Conservation (phyloP, 2,329 filamentous ascomycete species). For the Domatiomyces globalis region DNA sequence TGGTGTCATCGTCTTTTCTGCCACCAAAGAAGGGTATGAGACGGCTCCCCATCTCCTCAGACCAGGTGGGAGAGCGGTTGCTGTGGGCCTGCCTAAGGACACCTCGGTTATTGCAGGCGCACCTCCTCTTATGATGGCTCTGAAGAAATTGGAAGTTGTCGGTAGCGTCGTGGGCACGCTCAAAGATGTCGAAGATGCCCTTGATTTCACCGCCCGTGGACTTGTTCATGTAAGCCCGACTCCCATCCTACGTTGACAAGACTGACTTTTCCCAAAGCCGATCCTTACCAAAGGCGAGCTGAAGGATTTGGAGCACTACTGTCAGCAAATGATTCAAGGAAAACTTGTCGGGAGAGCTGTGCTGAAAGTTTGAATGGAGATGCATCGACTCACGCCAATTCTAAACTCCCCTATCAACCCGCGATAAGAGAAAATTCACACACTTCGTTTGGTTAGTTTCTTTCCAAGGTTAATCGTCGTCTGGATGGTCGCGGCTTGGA, state of each 20-base stretch:
- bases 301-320: constrained; percentile 21
- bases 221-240: constrained; percentile 22
- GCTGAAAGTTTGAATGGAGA: constrained; percentile 22
- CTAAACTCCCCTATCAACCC: neutral
- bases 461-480: too few relatives aligned
- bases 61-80: constrained; percentile 26
- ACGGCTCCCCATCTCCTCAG: constrained; percentile 22
- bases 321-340: constrained; percentile 26
- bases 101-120: constrained; percentile 25
- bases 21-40: constrained; percentile 25
- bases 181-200: constrained; percentile 33
- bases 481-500: too few relatives aligned
- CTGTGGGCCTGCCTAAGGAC: constrained; percentile 25
- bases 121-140: constrained; percentile 25
- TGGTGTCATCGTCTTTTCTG: constrained; percentile 26
- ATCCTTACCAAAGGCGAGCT: constrained; percentile 17
- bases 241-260: neutral
- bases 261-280: constrained; percentile 4
- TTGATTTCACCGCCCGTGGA: constrained; percentile 32
- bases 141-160: constrained; percentile 31
- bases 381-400: constrained; percentile 18
- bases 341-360: constrained; percentile 30
- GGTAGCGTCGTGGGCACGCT: constrained; percentile 30
- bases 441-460: too few relatives aligned
- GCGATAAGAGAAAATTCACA: too few relatives aligned